Evolutionary conservation across 2,329 filamentous ascomycete genomes (phyloP).

Genomic region (Cucurbitaria berberidis): DNA sequence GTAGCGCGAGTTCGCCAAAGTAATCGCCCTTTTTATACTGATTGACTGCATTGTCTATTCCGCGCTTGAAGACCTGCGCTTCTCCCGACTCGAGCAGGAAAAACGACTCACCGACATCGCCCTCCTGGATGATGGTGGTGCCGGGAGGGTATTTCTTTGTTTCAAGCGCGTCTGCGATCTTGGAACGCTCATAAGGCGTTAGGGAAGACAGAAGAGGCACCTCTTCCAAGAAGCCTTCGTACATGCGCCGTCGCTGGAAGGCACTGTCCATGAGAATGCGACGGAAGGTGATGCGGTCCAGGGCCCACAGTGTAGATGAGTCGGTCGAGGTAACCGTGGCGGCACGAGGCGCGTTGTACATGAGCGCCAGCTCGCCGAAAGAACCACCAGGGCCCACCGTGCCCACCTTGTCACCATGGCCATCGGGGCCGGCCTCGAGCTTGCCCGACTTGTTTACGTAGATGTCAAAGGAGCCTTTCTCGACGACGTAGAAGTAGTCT

Average conservation of each 20-base stretch:
- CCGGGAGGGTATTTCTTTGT: constrained; percentile 83
- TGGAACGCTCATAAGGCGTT: constrained; percentile 91
- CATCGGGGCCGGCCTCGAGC: constrained; percentile 79
- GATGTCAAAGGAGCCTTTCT: constrained; percentile 87
- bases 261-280: constrained; percentile 98
- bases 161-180: constrained; percentile 96
- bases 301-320: constrained; percentile 84
- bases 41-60: constrained; percentile 72
- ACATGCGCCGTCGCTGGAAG: constrained; percentile 94
- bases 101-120: constrained; percentile 89
- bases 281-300: constrained; percentile 95
- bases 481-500: constrained; percentile 97
- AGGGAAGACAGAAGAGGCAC: constrained; percentile 84
- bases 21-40: constrained; percentile 91
- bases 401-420: constrained; percentile 82
- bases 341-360: constrained; percentile 97
- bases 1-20: constrained; percentile 91
- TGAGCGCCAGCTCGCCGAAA: constrained; percentile 94
- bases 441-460: constrained; percentile 82
- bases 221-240: constrained; percentile 94
- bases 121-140: constrained; percentile 86
- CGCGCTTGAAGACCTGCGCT: constrained; percentile 85
- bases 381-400: constrained; percentile 86
- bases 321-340: constrained; percentile 90
- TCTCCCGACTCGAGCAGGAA: constrained; percentile 88